Evolutionary conservation across 2,329 filamentous ascomycete species (phyloP).

Genomic region (Aspergillus unguis): DNA sequence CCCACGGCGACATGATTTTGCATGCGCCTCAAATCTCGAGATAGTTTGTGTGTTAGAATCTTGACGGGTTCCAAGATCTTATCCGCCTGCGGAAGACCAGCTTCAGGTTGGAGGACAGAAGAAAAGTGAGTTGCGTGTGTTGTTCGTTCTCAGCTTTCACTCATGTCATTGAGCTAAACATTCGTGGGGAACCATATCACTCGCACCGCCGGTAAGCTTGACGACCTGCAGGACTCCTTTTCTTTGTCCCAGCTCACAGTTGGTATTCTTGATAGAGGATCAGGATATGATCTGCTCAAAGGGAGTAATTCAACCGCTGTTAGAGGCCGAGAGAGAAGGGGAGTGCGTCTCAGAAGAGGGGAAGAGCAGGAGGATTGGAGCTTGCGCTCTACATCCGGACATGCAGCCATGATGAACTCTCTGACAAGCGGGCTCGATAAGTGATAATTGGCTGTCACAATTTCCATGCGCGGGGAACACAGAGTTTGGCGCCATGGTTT

Average conservation of each 20-base stretch:
- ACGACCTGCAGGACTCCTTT: background rate
- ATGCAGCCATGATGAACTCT: conserved; percentile 4
- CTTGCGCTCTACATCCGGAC: conserved; percentile 10
- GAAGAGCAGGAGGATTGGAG: conserved; percentile 4
- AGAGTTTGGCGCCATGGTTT: background rate
- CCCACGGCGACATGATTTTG: conserved; percentile 15
- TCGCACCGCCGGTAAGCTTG: background rate
- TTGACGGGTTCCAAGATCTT: background rate
- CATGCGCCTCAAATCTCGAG: background rate
- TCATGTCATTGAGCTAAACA: conserved; percentile 6
- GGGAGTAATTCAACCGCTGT: conserved; percentile 3
- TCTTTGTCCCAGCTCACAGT: background rate
- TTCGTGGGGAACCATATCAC: conserved; percentile 4
- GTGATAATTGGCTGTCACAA: conserved; percentile 14
- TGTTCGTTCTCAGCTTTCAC: background rate
- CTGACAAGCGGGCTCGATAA: background rate
- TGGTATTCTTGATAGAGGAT: background rate
- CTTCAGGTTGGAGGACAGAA: background rate
- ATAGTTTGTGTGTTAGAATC: background rate
- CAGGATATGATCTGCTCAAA: conserved; percentile 9
- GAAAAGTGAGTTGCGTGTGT: background rate
- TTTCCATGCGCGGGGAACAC: conserved; percentile 10
- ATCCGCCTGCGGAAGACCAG: conserved; percentile 5
- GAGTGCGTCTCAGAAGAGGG: conserved; percentile 8
- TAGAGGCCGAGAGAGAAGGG: conserved; percentile 5